Evolutionary conservation across 371 early-diverging fungal genomes (phyloP), one percentile per base, ranked within the genome.

Genomic region (Mortierella sp.): DNA sequence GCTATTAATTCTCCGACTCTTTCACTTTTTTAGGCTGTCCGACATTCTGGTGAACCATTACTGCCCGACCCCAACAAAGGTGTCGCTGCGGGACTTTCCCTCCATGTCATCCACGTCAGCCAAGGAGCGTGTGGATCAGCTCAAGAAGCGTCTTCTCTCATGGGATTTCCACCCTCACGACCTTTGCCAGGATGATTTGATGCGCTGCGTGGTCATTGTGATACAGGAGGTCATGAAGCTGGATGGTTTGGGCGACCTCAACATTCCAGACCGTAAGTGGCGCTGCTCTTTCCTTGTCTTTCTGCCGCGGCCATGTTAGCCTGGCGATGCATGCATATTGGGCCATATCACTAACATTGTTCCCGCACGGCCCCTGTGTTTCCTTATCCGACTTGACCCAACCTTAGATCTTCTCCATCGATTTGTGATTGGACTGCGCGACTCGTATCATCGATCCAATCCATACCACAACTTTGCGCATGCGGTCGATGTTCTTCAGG

Each of bases 401-500:
- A n/a, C 22, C 26, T 19, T 80, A 92, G 91, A 85, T 11, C 86
- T 88, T 76, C 74, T 91, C 53, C 91, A 91, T 77, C 86, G 88
- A 44, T 91, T 93, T 79, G 87, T 93, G 26, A 79, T 90, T 47
- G 91, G 91, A 31, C 76, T 93, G 47, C 87, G 89, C 61, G 88
- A 88, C 43, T 88, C 91, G 2, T 94, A 94, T 81, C 92, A 92
- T 82, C 88, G 90, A 34, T 90, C 88, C 66, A 96, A 95, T 79
- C 92, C 94, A 19, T 95, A 95, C 80, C 96, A 96, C 85, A 95
- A 95, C 87, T 94, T 95, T 84, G 89, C 90, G 34, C 96, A 96
- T 86, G 95, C 96, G 3, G 92, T 95, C 14, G 96, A 96, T 81
- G 96, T 95, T n/a, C 85, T 95, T 24, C 96, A 96, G 85, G 90